Base-by-base conservation (phyloP, 73 alveolate genomes). In the Blepharisma stoltei region DNA sequence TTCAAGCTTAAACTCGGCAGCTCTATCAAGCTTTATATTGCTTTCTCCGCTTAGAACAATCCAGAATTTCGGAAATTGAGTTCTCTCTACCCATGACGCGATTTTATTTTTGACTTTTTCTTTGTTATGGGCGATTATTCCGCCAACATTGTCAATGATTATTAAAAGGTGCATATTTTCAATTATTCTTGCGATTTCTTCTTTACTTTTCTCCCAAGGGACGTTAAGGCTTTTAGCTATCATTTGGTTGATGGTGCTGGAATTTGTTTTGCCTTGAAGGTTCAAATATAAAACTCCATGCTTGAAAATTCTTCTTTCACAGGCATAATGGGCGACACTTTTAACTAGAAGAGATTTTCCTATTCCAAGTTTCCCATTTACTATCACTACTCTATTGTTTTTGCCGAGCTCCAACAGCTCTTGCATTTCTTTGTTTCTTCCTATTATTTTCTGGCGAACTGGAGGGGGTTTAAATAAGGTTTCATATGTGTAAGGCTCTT, bases 301-400 rank as follows among this genome's bases (percentile, higher is more conserved):
- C 45, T 44, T 69, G 41, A 69, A 69, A 9, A 69, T n/a, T 43
- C 45, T 69, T 69, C 79, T 23, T 9, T 69, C 79, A 43, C n/a
- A 43, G 25, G 41, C 79, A 43, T 69, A 69, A 1, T 69, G 32
- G 9, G 79, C 79, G 1, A 53, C 79, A n/a, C n/a, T 37, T 44
- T 43, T 9, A 38, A 69, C 60, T 1, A 69, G 27, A 80, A n/a
- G 14, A 14, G 79, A 37, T 44, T 69, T 69, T n/a, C 79, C 79
- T 14, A 46, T 7, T 7, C 60, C 79, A 7, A 14, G n/a, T 69
- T 23, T 9, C 1, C 79, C 79, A 4, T 37, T 14, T 7, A 69
- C 48, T 1, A 60, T 60, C 5, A 60, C 14, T 2, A 60, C 23
- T 8, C 73, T n/a, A 47, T 60, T 60, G 2, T 60, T 60, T 20